These are phyloP conservation scores for Suillus luteus DNA, from an alignment of 768 basidiomycete species.

Conservation along the genomic window DNA sequence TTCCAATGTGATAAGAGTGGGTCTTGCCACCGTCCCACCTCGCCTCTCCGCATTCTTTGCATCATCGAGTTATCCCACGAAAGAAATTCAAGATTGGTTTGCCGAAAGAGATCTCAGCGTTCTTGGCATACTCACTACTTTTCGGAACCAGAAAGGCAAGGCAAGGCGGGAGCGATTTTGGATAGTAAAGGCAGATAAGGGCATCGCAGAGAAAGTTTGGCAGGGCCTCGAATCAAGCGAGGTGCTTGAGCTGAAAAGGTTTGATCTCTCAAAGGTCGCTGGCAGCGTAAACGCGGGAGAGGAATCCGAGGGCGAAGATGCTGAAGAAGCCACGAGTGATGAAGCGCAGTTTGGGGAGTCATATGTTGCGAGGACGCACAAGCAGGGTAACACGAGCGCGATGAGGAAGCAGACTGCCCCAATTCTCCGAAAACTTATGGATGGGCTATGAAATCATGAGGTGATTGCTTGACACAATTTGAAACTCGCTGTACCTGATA, in stretches of 20 bases:
- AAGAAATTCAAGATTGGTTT: constrained; percentile 57
- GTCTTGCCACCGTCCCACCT: constrained; percentile 82
- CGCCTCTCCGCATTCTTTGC: constrained; percentile 49
- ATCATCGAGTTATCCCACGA: constrained; percentile 22
- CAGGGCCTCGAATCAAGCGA: constrained; percentile 57
- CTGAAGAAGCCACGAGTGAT: constrained; percentile 13
- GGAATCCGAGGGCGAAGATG: constrained; percentile 19
- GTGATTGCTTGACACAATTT: background rate
- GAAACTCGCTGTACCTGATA: background rate
- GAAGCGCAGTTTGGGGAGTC: constrained; percentile 27
- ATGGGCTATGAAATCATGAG: constrained; percentile 26
- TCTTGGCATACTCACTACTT: constrained; percentile 82
- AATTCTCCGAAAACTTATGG: constrained; percentile 60
- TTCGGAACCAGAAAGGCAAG: constrained; percentile 52
- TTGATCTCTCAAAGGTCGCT: constrained; percentile 22
- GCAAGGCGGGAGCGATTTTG: constrained; percentile 69
- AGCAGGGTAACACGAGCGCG: constrained; percentile 62
- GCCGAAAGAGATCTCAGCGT: constrained; percentile 60
- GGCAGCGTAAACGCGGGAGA: constrained; percentile 1
- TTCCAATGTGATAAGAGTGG: constrained; percentile 51
- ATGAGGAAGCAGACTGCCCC: constrained; percentile 73
- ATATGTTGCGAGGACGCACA: constrained; percentile 51
- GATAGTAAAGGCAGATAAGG: constrained; percentile 46
- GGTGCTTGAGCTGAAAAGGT: constrained; percentile 53
- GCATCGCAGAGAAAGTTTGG: constrained; percentile 48